These are phyloP conservation scores for Yamadazyma sp. DNA, from an alignment of 1,139 yeast species.

Conservation along the genomic window DNA sequence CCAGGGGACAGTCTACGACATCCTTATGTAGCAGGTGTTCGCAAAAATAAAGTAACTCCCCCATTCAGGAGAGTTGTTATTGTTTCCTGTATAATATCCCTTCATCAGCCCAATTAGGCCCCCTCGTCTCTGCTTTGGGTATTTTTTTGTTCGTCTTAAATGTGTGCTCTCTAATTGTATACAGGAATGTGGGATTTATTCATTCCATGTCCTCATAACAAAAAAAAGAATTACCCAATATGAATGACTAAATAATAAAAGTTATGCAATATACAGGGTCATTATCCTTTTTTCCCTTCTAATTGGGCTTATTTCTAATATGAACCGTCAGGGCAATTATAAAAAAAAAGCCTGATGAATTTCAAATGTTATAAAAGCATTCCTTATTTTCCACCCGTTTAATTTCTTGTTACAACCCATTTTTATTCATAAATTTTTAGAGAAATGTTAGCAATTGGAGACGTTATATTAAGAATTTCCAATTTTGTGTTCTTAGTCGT, in stretches of 20 bases:
- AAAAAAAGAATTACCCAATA: background rate
- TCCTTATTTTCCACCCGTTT: slow-evolving; percentile 2
- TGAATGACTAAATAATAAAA: slow-evolving; percentile 1
- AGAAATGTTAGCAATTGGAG: slow-evolving; percentile 65
- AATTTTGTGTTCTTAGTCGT: slow-evolving; percentile 76
- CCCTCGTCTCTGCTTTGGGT: no score
- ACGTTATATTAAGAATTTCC: slow-evolving; percentile 67
- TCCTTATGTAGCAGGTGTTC: no score
- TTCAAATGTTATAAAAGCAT: slow-evolving; percentile 4
- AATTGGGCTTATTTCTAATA: background rate
- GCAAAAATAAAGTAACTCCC: no score
- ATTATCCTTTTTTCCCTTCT: background rate
- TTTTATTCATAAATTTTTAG: no score
- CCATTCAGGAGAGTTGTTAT: no score
- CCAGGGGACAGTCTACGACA: no score
- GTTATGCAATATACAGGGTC: slow-evolving; percentile 1
- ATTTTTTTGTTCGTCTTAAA: no score
- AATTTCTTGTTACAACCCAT: background rate
- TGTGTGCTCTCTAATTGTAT: background rate
- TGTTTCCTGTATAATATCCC: no score
- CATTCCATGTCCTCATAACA: no score
- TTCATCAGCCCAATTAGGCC: no score
- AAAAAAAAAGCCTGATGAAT: slow-evolving; percentile 3
- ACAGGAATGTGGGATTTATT: background rate
- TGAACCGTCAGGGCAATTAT: slow-evolving; percentile 7